Percentiles rank a stretch among this genome's conserved stretches.
Conservation (phyloP, 352 stramenopile genomes). For the Globisporangium heterothallicum region DNA sequence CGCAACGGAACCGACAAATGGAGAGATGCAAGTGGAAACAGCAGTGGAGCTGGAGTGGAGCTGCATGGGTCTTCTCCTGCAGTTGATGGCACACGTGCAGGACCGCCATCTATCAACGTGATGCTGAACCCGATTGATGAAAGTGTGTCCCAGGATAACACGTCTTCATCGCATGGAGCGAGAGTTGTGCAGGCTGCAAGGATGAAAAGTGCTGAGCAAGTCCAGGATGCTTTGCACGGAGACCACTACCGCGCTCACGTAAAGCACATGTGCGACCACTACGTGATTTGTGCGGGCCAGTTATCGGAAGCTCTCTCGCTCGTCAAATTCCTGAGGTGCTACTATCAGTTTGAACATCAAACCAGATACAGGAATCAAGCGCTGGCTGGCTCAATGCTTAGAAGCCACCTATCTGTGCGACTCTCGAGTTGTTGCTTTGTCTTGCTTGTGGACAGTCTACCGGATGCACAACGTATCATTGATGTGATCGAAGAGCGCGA, state of each 20-base stretch:
- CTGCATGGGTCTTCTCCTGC: not conserved
- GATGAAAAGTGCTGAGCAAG: conserved; percentile 14
- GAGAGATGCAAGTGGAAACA: not conserved
- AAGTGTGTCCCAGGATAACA: not conserved
- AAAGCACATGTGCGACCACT: conserved; percentile 20
- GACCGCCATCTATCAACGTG: not conserved
- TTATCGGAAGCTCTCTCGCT: conserved; percentile 11
- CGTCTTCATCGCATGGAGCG: not conserved
- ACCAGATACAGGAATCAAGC: not conserved
- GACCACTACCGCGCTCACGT: conserved; percentile 24
- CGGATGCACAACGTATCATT: conserved; percentile 21
- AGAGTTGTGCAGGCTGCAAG: conserved; percentile 5
- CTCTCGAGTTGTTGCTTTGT: conserved; percentile 10
- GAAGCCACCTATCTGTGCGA: conserved; percentile 3
- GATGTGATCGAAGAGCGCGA: conserved; percentile 11
- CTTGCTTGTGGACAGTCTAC: conserved; percentile 12
- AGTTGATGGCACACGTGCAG: not conserved
- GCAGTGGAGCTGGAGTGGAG: not conserved
- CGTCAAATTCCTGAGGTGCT: conserved; percentile 9
- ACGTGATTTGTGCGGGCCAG: conserved; percentile 20
- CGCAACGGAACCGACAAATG: not conserved
- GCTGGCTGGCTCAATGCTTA: not conserved
- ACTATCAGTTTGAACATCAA: conserved; percentile 9
- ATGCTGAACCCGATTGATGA: conserved; percentile 5
- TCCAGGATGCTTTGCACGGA: conserved; percentile 19